phyloP scores from a whole-genome alignment of 73 alveolate species.

The Tetrahymena malaccensis region DNA sequence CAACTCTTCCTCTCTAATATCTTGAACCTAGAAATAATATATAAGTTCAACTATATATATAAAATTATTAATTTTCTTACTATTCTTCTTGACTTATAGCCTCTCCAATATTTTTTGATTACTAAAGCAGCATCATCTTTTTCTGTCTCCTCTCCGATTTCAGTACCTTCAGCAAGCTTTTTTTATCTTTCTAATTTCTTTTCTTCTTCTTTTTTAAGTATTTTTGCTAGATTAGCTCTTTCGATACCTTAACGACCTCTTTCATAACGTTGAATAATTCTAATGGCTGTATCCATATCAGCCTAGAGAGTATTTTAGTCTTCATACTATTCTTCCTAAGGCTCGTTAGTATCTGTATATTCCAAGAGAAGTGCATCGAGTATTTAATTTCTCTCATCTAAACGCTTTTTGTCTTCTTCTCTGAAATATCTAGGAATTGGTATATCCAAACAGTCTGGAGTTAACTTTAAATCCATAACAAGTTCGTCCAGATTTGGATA shows the following conservation, averaged over 20 bases:
- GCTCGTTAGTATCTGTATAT: slow-evolving; percentile 55
- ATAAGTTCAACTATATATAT: no score
- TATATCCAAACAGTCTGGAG: slow-evolving; percentile 81
- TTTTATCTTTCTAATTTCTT: slow-evolving; percentile 41
- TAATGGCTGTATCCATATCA: slow-evolving; percentile 52
- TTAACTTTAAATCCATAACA: slow-evolving; percentile 86
- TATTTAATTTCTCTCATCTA: slow-evolving; percentile 59
- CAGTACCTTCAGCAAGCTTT: slow-evolving; percentile 56
- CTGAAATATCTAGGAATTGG: slow-evolving; percentile 93
- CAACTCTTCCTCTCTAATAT: slow-evolving; percentile 70
- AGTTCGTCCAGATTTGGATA: slow-evolving; percentile 85
- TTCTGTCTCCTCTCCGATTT: slow-evolving; percentile 53
- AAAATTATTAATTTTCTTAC: no score
- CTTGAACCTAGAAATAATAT: slow-evolving; percentile 36
- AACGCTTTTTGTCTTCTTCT: slow-evolving; percentile 62
- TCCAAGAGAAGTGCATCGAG: slow-evolving; percentile 46
- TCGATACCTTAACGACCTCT: slow-evolving; percentile 80
- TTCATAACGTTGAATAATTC: slow-evolving; percentile 78
- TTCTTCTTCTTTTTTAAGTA: slow-evolving; percentile 24
- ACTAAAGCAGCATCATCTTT: slow-evolving; percentile 53
- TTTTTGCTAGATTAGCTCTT: slow-evolving; percentile 42
- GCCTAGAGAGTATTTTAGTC: slow-evolving; percentile 54
- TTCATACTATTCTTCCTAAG: slow-evolving; percentile 61
- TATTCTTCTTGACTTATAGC: slow-evolving; percentile 71
- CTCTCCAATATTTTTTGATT: slow-evolving; percentile 63